Percentiles rank a stretch among this genome's conserved stretches.
Evolutionary conservation across 2,329 filamentous ascomycete species (phyloP).

Genomic region (Nemania abortiva): DNA sequence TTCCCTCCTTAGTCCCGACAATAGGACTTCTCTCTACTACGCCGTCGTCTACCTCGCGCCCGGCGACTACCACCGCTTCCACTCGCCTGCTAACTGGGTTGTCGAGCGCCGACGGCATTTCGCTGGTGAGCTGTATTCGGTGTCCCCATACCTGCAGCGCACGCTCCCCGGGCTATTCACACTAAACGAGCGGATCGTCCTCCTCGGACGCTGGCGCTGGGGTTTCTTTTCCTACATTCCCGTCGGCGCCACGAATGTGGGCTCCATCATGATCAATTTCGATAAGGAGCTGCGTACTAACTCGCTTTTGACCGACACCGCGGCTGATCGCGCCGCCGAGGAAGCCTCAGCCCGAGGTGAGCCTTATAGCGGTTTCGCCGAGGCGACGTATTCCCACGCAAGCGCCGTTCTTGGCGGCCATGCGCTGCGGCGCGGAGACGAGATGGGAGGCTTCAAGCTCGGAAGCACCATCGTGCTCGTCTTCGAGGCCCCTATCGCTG

Average conservation of each 20-base stretch:
- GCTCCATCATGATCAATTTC: conserved; percentile 97
- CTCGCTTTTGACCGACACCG: conserved; percentile 90
- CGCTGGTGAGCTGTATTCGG: conserved; percentile 93
- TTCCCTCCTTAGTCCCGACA: conserved; percentile 70
- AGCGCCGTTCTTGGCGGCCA: conserved; percentile 84
- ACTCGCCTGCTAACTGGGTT: conserved; percentile 95
- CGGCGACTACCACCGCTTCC: conserved; percentile 98
- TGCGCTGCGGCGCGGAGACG: conserved; percentile 86
- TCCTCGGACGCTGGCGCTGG: conserved; percentile 94
- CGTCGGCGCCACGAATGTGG: conserved; percentile 96
- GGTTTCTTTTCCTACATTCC: conserved; percentile 98
- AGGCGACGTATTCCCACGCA: conserved; percentile 87
- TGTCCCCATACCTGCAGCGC: conserved; percentile 93
- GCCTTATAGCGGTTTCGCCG: conserved; percentile 88
- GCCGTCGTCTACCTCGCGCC: conserved; percentile 95
- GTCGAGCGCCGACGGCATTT: conserved; percentile 96
- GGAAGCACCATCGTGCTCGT: conserved; percentile 96
- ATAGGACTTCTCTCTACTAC: conserved; percentile 85
- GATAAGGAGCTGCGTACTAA: conserved; percentile 95
- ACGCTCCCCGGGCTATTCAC: conserved; percentile 95
- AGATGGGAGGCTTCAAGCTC: conserved; percentile 98
- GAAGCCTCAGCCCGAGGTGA: conserved; percentile 81
- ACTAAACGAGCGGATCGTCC: conserved; percentile 93
- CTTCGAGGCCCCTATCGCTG: conserved; percentile 88
- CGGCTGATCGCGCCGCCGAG: conserved; percentile 86